Evolutionary conservation across 2,329 filamentous ascomycete species (phyloP).

Genomic region (Fusarium circinatum): DNA sequence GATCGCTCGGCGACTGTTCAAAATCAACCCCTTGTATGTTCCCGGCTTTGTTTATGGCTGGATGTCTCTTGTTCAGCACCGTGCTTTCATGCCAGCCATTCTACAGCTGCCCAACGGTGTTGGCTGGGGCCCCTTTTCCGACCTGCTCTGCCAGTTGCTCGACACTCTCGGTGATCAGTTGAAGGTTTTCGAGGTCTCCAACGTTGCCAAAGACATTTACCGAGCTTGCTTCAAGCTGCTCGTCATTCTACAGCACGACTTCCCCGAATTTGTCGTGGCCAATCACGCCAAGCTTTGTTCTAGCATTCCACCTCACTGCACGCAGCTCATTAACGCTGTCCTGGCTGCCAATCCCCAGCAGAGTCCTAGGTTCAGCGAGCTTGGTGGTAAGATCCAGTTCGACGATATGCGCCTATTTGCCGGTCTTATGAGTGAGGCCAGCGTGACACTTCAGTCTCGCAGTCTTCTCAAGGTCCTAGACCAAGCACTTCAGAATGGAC

Average conservation of each 20-base stretch:
- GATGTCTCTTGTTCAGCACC: constrained; percentile 84
- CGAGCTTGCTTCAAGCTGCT: constrained; percentile 84
- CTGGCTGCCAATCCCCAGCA: constrained; percentile 83
- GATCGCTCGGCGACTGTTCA: constrained; percentile 76
- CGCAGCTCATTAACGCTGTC: constrained; percentile 88
- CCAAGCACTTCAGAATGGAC: constrained; percentile 68
- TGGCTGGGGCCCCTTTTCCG: constrained; percentile 81
- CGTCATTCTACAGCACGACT: constrained; percentile 90
- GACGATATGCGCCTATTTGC: constrained; percentile 79
- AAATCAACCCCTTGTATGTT: constrained; percentile 79
- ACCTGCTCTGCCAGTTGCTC: constrained; percentile 77
- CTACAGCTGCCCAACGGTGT: constrained; percentile 72
- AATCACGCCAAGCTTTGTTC: constrained; percentile 86
- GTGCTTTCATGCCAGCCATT: constrained; percentile 83
- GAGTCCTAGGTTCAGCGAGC: constrained; percentile 73
- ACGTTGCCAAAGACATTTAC: constrained; percentile 83
- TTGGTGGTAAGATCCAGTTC: constrained; percentile 78
- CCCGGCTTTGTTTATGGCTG: constrained; percentile 88
- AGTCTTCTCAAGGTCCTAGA: constrained; percentile 70
- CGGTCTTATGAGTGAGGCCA: constrained; percentile 71
- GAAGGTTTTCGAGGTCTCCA: constrained; percentile 75
- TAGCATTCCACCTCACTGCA: constrained; percentile 83
- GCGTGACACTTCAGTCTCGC: constrained; percentile 61
- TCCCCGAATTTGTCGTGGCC: constrained; percentile 89
- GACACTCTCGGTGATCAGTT: constrained; percentile 82